A percentile compares a stretch with the other conserved stretches of the same genome.
Evolutionary conservation across 2,329 filamentous ascomycete species (phyloP).

Genomic region (Ceratocystis huliohia): DNA sequence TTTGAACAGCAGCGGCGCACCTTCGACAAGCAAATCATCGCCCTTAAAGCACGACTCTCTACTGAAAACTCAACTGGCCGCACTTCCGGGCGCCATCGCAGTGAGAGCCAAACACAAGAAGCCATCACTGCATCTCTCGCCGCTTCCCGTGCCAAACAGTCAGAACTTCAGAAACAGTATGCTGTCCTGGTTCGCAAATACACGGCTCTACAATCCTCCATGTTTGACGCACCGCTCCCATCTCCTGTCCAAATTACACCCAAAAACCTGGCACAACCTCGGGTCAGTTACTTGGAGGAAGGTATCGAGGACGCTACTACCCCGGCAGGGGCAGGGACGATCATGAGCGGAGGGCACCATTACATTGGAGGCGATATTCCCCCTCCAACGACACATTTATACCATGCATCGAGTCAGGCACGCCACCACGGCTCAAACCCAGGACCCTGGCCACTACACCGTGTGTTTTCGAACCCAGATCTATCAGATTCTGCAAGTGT

Average conservation of each 20-base stretch:
- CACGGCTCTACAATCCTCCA: conserved; percentile 37
- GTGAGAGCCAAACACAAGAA: conserved; percentile 2
- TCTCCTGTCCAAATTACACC: conserved; percentile 10
- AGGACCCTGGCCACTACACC: conserved; percentile 29
- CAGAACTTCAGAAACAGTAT: conserved; percentile 42
- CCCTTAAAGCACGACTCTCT: conserved; percentile 34
- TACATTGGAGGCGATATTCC: not conserved
- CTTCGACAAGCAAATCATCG: conserved; percentile 39
- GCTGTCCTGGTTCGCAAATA: conserved; percentile 40
- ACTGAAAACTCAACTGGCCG: conserved; percentile 22
- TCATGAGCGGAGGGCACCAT: conserved; percentile 20
- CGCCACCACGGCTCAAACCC: conserved; percentile 25
- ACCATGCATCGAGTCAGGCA: conserved; percentile 1
- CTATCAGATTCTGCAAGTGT: conserved; percentile 29
- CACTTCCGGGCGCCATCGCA: conserved; percentile 25
- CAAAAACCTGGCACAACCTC: not conserved
- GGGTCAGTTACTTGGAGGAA: conserved; percentile 15
- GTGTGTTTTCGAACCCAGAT: conserved; percentile 36
- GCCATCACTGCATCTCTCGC: conserved; percentile 29
- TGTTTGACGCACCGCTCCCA: conserved; percentile 28
- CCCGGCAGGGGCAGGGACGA: conserved; percentile 21
- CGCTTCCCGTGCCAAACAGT: conserved; percentile 41
- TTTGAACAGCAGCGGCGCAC: conserved; percentile 31
- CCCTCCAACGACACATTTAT: conserved; percentile 1
- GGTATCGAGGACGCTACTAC: conserved; percentile 21